These are phyloP conservation scores for Fusarium tjaetaba DNA, from an alignment of 2,329 filamentous ascomycete genomes.

Conservation along the genomic window DNA sequence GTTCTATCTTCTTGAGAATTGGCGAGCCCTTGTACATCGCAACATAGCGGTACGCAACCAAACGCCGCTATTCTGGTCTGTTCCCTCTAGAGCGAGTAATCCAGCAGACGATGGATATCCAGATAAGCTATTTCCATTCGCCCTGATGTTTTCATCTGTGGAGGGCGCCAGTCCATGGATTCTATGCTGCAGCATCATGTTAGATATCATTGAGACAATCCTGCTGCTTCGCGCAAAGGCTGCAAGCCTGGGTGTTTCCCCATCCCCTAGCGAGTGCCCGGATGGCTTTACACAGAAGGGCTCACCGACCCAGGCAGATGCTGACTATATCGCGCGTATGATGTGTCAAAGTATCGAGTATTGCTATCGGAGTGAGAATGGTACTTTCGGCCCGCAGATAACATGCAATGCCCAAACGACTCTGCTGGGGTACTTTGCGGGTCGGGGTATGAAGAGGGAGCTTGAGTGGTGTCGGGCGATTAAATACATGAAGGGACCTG, in stretches of 20 bases:
- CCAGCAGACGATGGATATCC: background rate
- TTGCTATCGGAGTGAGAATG: conserved; percentile 10
- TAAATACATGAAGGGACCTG: background rate
- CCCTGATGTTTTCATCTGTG: background rate
- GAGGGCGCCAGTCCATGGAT: background rate
- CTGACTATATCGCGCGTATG: background rate
- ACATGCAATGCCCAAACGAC: conserved; percentile 7
- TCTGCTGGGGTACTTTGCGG: background rate
- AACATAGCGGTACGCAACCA: rapidly evolving
- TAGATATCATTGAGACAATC: background rate
- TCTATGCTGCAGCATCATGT: background rate
- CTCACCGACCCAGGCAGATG: background rate
- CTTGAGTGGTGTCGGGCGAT: background rate
- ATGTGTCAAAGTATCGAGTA: conserved; percentile 8
- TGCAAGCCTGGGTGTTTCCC: rapidly evolving
- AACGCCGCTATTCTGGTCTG: background rate
- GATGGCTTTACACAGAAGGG: rapidly evolving
- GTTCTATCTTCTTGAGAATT: background rate
- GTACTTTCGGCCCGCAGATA: conserved; percentile 10
- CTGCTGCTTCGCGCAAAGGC: background rate
- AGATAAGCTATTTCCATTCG: conserved; percentile 5
- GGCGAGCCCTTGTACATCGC: background rate
- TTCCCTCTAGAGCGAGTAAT: background rate
- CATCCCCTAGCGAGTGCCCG: rapidly evolving
- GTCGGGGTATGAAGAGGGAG: background rate